Conservation (phyloP, 1,284 basidiomycete species). For the Agaricales sp. region DNA sequence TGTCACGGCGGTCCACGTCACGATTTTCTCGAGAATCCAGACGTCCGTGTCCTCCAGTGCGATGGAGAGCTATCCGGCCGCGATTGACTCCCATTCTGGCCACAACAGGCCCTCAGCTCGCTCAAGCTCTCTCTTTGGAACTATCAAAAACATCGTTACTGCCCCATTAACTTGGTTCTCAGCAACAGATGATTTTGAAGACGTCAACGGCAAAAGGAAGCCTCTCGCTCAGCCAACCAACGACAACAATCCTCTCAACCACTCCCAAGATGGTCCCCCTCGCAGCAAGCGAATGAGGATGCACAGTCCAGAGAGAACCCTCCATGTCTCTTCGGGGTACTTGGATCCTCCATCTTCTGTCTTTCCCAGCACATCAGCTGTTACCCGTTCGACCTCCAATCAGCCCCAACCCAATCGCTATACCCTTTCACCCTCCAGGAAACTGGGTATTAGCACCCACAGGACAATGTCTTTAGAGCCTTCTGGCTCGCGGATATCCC, state of each 20-base stretch:
- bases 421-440: conserved; percentile 27
- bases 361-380: conserved; percentile 23
- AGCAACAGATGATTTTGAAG: conserved; percentile 37
- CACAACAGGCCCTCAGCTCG: conserved; percentile 27
- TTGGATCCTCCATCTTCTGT: conserved; percentile 43
- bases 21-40: background rate
- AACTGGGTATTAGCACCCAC: conserved; percentile 21
- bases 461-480: conserved; percentile 61
- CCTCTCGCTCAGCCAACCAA: conserved; percentile 20
- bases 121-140: conserved; percentile 38
- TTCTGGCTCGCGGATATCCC: conserved; percentile 22
- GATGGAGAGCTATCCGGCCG: background rate
- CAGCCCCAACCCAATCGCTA: conserved; percentile 23
- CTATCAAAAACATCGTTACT: conserved; percentile 55
- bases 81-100: background rate
- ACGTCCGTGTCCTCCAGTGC: background rate
- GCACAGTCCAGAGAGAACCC: conserved; percentile 32
- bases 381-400: conserved; percentile 25
- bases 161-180: conserved; percentile 54
- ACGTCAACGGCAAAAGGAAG: conserved; percentile 32
- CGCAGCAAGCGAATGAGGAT: conserved; percentile 45
- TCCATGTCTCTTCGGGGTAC: conserved; percentile 25
- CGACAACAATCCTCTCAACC: conserved; percentile 20
- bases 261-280: conserved; percentile 15
- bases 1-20: background rate